Conservation (phyloP, 139 green algal species). For the Chlamydomonas incerta region DNA sequence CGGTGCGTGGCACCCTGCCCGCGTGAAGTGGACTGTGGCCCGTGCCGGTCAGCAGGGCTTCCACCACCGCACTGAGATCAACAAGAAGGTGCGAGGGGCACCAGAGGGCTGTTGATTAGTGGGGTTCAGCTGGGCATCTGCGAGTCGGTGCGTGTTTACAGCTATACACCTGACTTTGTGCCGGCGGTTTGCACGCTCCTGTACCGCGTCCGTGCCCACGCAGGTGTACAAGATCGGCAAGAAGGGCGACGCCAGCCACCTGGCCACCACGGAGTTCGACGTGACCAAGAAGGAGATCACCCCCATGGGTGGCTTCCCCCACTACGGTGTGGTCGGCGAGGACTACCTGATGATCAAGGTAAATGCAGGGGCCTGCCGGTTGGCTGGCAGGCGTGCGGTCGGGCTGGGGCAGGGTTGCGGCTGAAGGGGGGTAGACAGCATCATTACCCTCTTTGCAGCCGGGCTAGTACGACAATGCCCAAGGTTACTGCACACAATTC, state of each 20-base stretch:
- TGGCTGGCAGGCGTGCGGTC: background rate
- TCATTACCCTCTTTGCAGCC: constrained; percentile 42
- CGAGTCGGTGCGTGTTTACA: too few species aligned
- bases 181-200: too few species aligned
- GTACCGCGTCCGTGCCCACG: too few species aligned
- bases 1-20: constrained; percentile 97
- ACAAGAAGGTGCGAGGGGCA: constrained; percentile 98
- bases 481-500: constrained; percentile 27
- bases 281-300: constrained; percentile 98
- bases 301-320: constrained; percentile 98
- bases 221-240: constrained; percentile 95
- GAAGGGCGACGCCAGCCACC: constrained; percentile 89
- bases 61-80: constrained; percentile 99
- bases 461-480: constrained; percentile 24
- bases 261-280: constrained; percentile 95
- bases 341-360: constrained; percentile 99
- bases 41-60: constrained; percentile 96
- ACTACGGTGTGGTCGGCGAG: constrained; percentile 97
- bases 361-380: too few species aligned
- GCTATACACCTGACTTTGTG: too few species aligned
- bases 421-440: too few species aligned
- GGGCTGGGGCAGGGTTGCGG: background rate
- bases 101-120: too few species aligned
- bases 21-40: constrained; percentile 96
- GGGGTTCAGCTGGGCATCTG: too few species aligned